These are phyloP conservation scores for Ophioceras dolichostomum DNA, from an alignment of 2,329 filamentous ascomycete species.

Conservation along the genomic window DNA sequence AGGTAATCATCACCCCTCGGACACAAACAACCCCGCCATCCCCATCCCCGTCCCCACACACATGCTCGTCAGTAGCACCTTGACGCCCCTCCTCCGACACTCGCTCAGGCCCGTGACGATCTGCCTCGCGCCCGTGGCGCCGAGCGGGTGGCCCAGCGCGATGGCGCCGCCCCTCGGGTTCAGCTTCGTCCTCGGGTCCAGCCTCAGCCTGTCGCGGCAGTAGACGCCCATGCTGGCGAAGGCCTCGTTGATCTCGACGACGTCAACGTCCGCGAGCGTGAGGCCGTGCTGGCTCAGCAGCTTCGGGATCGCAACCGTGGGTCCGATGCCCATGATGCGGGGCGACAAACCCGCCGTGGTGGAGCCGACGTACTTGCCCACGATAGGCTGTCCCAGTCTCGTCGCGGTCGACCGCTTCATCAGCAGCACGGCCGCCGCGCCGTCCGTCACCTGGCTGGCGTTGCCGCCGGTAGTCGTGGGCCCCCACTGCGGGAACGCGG, in stretches of 20 bases:
- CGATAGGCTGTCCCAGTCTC: slow-evolving; percentile 76
- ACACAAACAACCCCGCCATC: slow-evolving; percentile 3
- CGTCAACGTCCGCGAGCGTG: slow-evolving; percentile 69
- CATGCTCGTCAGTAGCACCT: slow-evolving; percentile 87
- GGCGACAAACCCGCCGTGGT: slow-evolving; percentile 85
- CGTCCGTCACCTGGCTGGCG: slow-evolving; percentile 89
- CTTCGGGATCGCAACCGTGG: slow-evolving; percentile 65
- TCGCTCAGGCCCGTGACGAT: slow-evolving; percentile 87
- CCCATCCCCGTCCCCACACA: slow-evolving; percentile 54
- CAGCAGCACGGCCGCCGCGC: slow-evolving; percentile 49
- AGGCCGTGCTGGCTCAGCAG: slow-evolving; percentile 71
- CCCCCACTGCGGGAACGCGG: slow-evolving; percentile 85
- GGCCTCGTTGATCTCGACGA: slow-evolving; percentile 93
- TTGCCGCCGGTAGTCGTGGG: slow-evolving; percentile 83
- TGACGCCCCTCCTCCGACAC: slow-evolving; percentile 73
- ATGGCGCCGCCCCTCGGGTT: slow-evolving; percentile 75
- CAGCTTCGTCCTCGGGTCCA: slow-evolving; percentile 60
- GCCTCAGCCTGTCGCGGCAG: slow-evolving; percentile 60
- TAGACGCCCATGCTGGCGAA: slow-evolving; percentile 98
- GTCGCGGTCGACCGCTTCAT: slow-evolving; percentile 91
- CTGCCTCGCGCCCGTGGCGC: slow-evolving; percentile 64
- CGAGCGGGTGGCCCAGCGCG: slow-evolving; percentile 72
- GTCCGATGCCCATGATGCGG: slow-evolving; percentile 92
- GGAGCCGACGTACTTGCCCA: slow-evolving; percentile 89
- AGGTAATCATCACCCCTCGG: background rate